These are phyloP conservation scores for Plectosphaerella sp. DNA, from an alignment of 2,329 filamentous ascomycete species.

Conservation along the genomic window DNA sequence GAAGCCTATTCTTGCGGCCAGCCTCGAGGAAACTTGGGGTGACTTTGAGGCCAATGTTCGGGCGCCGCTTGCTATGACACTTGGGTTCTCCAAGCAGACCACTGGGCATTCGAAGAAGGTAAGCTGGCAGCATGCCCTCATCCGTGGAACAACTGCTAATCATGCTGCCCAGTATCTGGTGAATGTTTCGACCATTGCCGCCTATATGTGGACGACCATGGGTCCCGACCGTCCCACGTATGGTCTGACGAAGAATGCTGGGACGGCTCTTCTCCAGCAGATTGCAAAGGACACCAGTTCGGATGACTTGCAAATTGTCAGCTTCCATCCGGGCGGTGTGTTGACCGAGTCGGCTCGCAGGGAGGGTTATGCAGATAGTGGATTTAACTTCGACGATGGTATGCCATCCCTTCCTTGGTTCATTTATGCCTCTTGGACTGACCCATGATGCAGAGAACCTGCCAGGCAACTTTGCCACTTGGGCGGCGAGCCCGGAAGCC, in stretches of 20 bases:
- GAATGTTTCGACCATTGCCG: slow-evolving; percentile 19
- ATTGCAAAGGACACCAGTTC: slow-evolving; percentile 27
- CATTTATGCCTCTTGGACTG: background rate
- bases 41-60: slow-evolving; percentile 7
- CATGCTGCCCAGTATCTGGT: slow-evolving; percentile 20
- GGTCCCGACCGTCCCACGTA: slow-evolving; percentile 20
- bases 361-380: slow-evolving; percentile 8
- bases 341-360: slow-evolving; percentile 20
- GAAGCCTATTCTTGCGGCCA: background rate
- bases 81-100: background rate
- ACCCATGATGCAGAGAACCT: slow-evolving; percentile 16
- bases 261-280: slow-evolving; percentile 28
- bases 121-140: background rate
- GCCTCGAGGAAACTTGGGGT: slow-evolving; percentile 3
- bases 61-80: slow-evolving; percentile 4
- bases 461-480: slow-evolving; percentile 36
- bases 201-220: slow-evolving; percentile 10
- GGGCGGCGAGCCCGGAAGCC: slow-evolving; percentile 39
- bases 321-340: slow-evolving; percentile 21
- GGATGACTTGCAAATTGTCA: slow-evolving; percentile 19
- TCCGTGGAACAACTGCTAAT: background rate
- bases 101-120: background rate
- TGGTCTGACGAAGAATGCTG: slow-evolving; percentile 31
- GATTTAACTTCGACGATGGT: slow-evolving; percentile 21
- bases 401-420: background rate